Base-by-base conservation (phyloP, 306 rosid genomes). In the Sphenostylis stenocarpa region DNA sequence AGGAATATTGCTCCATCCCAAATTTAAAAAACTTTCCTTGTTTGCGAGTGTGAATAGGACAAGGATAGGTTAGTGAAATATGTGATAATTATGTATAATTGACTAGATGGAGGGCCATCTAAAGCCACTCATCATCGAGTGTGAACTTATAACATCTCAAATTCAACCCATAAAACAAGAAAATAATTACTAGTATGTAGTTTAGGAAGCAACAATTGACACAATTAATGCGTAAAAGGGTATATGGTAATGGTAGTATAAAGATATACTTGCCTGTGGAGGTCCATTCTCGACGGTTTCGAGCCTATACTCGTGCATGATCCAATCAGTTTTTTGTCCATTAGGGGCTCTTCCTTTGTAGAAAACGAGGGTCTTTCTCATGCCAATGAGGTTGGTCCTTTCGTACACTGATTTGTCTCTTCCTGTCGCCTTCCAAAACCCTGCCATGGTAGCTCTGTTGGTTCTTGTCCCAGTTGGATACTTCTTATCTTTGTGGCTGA, bases 381-480 rank as follows among this genome's bases (percentile, higher is more conserved):
- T 94, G 0, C 98, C 98, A 20, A 94, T 89, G 44, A 92, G 87
- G 70, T 89, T 90, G 10, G 83, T 56, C 82, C 90, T 82, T 43
- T 90, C 93, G 20, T 89, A 92, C 60, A 94, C 97, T 2, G 98
- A 85, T 75, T 94, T 94, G 85, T 94, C 98, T 83, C 98, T 78
- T 31, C 98, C 98, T 0, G 98, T 94, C 0, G 98, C 98, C 64
- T 94, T 94, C 98, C 98, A 94, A 38, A 94, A 94, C 73, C 98
- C 98, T 0, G 90, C 95, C 87, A 89, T 81, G 11, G 98, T 94
- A 0, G 98, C 98, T 51, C 98, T 80, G 52, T 94, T 94, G 4
- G 98, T 94, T 77, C 98, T 92, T 17, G 98, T 94, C 60, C 98
- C 98, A 0, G 98, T 90, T n/a, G 98, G 98, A 80, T 94, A 94